phyloP scores from a whole-genome alignment of 176 grass and related monocot species.

The Ampelocalamus luodianensis region DNA sequence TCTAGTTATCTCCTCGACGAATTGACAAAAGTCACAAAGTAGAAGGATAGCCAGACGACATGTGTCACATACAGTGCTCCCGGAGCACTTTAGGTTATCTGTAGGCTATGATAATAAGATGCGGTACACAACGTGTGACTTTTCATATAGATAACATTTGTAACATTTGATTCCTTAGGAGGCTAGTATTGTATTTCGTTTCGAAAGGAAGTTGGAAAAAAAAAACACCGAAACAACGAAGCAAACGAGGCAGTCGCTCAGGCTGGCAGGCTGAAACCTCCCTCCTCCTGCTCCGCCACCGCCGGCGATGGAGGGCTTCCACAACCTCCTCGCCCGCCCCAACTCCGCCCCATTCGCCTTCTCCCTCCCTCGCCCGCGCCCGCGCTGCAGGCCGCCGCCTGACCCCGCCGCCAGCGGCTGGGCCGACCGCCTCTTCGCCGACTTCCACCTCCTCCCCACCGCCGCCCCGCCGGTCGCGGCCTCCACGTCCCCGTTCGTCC shows the following conservation, averaged over 20 bases:
- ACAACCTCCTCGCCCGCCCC: conserved; percentile 48
- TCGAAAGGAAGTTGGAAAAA: too few relatives aligned
- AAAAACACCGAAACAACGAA: too few relatives aligned
- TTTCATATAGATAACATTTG: too few relatives aligned
- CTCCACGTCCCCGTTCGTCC: conserved; percentile 46
- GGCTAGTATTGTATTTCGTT: too few relatives aligned
- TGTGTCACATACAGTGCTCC: too few relatives aligned
- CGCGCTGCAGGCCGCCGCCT: not conserved
- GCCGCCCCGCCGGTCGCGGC: conserved; percentile 32
- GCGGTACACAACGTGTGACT: too few relatives aligned
- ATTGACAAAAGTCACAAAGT: fast-evolving
- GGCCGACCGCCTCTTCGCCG: conserved; percentile 89
- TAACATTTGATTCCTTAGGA: too few relatives aligned
- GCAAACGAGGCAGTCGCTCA: too few relatives aligned
- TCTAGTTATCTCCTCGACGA: too few relatives aligned
- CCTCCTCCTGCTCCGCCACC: not conserved
- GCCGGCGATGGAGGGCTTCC: conserved; percentile 58
- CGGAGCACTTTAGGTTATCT: too few relatives aligned
- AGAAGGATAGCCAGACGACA: too few relatives aligned
- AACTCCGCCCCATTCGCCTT: conserved; percentile 53
- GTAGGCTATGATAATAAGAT: too few relatives aligned
- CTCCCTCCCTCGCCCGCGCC: conserved; percentile 7
- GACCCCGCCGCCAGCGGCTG: conserved; percentile 68
- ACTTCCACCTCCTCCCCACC: conserved; percentile 76
- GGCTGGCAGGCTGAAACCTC: not conserved